Conservation (phyloP, 2,329 filamentous ascomycete species). For the Neofusicoccum parvum region DNA sequence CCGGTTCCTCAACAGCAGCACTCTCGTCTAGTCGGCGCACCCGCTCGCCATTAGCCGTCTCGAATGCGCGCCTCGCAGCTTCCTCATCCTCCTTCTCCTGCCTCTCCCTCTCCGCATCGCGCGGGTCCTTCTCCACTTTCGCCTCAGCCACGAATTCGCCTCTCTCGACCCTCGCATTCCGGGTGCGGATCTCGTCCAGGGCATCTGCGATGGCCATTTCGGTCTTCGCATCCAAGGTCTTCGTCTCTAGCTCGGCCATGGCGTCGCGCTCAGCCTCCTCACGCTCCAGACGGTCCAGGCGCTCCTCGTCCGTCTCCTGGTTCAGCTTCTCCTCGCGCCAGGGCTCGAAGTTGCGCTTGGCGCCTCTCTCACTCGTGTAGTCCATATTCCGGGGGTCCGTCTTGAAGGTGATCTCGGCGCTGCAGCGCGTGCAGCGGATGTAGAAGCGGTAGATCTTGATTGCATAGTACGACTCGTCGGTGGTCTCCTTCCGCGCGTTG, state of each 20-base stretch:
- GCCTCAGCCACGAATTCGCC: slow-evolving; percentile 66
- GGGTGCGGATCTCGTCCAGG: slow-evolving; percentile 87
- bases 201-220: slow-evolving; percentile 98
- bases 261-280: slow-evolving; percentile 83
- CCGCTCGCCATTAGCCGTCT: slow-evolving; percentile 32
- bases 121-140: slow-evolving; percentile 55
- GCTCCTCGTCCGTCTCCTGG: slow-evolving; percentile 84
- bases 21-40: slow-evolving; percentile 26
- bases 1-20: slow-evolving; percentile 39
- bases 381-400: slow-evolving; percentile 82
- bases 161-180: slow-evolving; percentile 85
- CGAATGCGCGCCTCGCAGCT: slow-evolving; percentile 77
- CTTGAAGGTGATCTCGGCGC: slow-evolving; percentile 84
- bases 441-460: slow-evolving; percentile 91
- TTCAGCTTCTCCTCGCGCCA: slow-evolving; percentile 72
- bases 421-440: slow-evolving; percentile 82
- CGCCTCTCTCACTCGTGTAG: slow-evolving; percentile 78
- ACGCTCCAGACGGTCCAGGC: slow-evolving; percentile 78
- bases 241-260: slow-evolving; percentile 93
- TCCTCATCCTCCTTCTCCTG: slow-evolving; percentile 84
- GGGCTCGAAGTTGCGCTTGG: slow-evolving; percentile 89
- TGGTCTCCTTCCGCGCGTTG: slow-evolving; percentile 91
- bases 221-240: slow-evolving; percentile 86
- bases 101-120: slow-evolving; percentile 59
- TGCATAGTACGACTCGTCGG: slow-evolving; percentile 83